Base-by-base conservation (phyloP, 768 basidiomycete genomes). In the Mycena floridula region DNA sequence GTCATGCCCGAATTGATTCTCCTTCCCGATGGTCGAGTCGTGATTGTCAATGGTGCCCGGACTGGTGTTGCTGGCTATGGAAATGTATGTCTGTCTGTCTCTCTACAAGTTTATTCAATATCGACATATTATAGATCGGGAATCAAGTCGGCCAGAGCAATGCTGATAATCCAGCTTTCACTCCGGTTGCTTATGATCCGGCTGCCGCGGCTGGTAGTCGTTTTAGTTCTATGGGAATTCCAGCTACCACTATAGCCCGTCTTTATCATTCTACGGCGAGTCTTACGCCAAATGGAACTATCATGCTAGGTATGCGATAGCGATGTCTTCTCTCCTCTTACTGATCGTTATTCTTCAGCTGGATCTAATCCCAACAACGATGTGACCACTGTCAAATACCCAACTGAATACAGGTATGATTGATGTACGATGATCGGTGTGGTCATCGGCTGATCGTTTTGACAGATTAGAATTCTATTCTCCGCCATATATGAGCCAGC, bases 371-470 rank as follows among this genome's bases (percentile, higher is more conserved):
- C 89, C 21, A 90, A 90, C 60, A 60, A 89, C 46, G 87, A 90
- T 60, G 67, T 85, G 42, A 88, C 82, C 53, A 82, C 79, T 52
- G 53, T 77, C 32, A 67, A 68, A 57, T 93, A 86, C 57, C 80
- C 82, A 24, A 91, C 90, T 15, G 89, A 95, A 60, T 95, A 94
- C 59, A 73, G 90, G 40, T 85, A 91, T 25, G 93, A 96, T 59
- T 82, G 84, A 74, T 71, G 22, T 98, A 95, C 57, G 81, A 87
- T 78, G 59, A 62, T 62, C 62, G 52, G 56, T 71, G 12, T 74
- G 90, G 25, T 91, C 86, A 5, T 56, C 63, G 39, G 69, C 84
- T 25, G 36, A 58, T 4, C 52, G 48, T 18, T 47, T 54, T 11
- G 60, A 74, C 1, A 67, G 69, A 3, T 59, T 66, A 53, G 58